Percentiles rank a stretch among this genome's conserved stretches.
Evolutionary conservation across 192 early-diverging fungal genomes (phyloP).

Genomic region (Rhizoclosmatium globosum): DNA sequence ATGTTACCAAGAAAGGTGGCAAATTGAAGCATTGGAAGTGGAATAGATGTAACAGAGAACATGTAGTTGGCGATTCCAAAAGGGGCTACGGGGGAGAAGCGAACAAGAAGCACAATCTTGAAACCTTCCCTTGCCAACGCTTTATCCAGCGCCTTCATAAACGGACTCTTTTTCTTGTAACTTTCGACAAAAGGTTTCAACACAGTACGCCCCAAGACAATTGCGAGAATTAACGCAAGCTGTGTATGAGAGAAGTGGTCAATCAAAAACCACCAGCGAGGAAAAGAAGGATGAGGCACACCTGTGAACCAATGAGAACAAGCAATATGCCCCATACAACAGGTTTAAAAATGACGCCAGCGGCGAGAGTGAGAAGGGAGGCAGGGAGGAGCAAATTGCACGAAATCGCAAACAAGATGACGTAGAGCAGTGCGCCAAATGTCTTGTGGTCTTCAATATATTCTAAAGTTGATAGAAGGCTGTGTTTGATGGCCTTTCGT

Average conservation of each 20-base stretch:
- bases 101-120: conserved; percentile 40
- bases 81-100: conserved; percentile 38
- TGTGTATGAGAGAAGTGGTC: background rate
- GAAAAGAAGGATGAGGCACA: background rate
- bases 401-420: conserved; percentile 27
- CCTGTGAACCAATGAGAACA: conserved; percentile 42
- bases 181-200: conserved; percentile 37
- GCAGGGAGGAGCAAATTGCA: conserved; percentile 23
- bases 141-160: conserved; percentile 26
- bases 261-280: background rate
- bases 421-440: conserved; percentile 28
- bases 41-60: conserved; percentile 32
- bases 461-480: conserved; percentile 7
- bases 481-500: conserved; percentile 14
- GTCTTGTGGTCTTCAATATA: conserved; percentile 32
- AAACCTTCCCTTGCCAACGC: conserved; percentile 37
- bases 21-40: conserved; percentile 14
- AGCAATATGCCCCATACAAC: conserved; percentile 18
- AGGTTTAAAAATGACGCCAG: conserved; percentile 42
- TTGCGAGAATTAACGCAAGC: conserved; percentile 22
- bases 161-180: conserved; percentile 16
- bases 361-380: conserved; percentile 29
- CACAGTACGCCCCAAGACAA: conserved; percentile 30
- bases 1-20: conserved; percentile 34
- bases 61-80: conserved; percentile 43